phyloP scores from a whole-genome alignment of 23 red algal genomes.

The Chondrus crispus region DNA sequence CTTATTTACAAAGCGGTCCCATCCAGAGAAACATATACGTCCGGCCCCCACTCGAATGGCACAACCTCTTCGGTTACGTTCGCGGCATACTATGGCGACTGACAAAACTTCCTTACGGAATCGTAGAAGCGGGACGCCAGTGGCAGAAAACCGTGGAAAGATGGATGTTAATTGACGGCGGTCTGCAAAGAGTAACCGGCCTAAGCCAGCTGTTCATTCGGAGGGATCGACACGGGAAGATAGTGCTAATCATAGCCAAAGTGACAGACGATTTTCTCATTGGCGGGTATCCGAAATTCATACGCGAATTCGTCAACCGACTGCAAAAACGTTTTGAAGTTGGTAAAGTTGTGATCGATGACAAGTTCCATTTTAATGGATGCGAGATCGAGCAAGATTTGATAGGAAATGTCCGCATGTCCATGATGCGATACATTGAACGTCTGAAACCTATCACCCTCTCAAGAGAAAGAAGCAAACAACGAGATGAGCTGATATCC shows the following conservation, averaged over 20 bases:
- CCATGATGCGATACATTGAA: constrained; percentile 13
- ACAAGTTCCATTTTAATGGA: no score
- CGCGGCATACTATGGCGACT: not conserved
- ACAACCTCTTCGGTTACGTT: not conserved
- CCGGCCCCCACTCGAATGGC: not conserved
- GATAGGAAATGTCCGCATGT: not conserved
- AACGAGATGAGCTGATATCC: not conserved
- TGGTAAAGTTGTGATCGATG: no score
- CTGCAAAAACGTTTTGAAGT: not conserved
- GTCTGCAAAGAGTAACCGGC: not conserved
- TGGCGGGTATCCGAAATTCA: not conserved
- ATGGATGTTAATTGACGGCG: not conserved
- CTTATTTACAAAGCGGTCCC: constrained; percentile 27
- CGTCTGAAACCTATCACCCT: not conserved
- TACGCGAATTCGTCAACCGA: not conserved
- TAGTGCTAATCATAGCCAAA: not conserved
- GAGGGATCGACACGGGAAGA: not conserved
- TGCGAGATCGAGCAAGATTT: not conserved
- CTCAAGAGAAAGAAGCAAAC: not conserved
- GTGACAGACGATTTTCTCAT: not conserved
- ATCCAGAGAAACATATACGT: constrained; percentile 8
- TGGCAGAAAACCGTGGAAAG: not conserved
- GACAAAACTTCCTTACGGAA: constrained; percentile 9
- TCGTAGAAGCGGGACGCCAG: not conserved
- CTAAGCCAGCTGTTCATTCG: not conserved